phyloP scores from a whole-genome alignment of 169 alveolate genomes.

The Cryptosporidium canis region DNA sequence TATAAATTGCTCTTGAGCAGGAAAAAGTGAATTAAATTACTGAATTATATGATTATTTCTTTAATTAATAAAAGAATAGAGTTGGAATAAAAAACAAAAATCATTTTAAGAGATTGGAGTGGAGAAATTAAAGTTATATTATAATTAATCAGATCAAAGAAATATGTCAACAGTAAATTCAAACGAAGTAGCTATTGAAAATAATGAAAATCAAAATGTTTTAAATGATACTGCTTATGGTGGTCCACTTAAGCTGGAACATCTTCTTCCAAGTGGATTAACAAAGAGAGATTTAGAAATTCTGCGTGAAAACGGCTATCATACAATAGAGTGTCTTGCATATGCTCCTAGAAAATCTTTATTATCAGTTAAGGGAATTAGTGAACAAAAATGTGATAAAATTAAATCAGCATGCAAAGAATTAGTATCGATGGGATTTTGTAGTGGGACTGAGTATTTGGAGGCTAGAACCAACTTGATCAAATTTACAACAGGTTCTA shows the following conservation, averaged over 20 bases:
- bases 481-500: slow-evolving; percentile 94
- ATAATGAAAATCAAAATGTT: slow-evolving; percentile 33
- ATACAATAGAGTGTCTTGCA: slow-evolving; percentile 93
- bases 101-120: background rate
- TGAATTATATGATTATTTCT: background rate
- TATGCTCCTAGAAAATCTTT: slow-evolving; percentile 91
- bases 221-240: slow-evolving; percentile 8
- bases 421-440: slow-evolving; percentile 90
- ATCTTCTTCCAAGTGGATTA: slow-evolving; percentile 84
- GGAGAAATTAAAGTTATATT: background rate
- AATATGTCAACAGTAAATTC: slow-evolving; percentile 32
- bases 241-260: slow-evolving; percentile 84
- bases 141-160: background rate
- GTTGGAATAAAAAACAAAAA: background rate
- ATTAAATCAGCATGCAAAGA: slow-evolving; percentile 92
- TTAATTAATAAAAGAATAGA: background rate
- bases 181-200: slow-evolving; percentile 16
- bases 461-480: slow-evolving; percentile 92
- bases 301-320: slow-evolving; percentile 92
- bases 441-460: slow-evolving; percentile 90
- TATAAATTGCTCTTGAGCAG: background rate
- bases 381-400: slow-evolving; percentile 96
- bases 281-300: slow-evolving; percentile 90
- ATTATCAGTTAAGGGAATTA: slow-evolving; percentile 93
- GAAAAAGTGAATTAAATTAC: background rate